phyloP scores from a whole-genome alignment of 2,329 filamentous ascomycete species.

The Shiraia sp. region DNA sequence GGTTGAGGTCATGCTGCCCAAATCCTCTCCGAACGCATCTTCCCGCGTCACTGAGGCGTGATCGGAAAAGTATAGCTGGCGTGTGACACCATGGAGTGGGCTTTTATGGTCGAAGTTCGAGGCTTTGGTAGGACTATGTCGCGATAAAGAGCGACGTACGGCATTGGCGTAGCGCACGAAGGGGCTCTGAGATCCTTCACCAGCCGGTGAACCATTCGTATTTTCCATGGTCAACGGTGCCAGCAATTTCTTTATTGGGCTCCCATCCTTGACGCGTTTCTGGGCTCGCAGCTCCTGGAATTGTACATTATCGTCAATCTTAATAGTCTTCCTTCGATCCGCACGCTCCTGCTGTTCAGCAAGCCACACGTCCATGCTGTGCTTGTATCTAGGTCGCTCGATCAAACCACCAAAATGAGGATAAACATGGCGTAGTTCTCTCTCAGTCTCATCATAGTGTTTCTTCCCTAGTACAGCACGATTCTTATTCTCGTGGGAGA shows the following conservation, averaged over 20 bases:
- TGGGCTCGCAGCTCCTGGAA: conserved; percentile 10
- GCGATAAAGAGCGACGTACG: conserved; percentile 21
- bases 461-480: conserved; percentile 17
- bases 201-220: background rate
- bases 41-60: background rate
- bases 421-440: conserved; percentile 32
- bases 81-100: conserved; percentile 26
- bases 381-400: conserved; percentile 36
- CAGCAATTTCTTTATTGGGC: background rate
- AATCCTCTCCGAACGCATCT: background rate
- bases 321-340: conserved; percentile 15
- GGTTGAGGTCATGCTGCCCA: conserved; percentile 6
- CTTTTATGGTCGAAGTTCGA: conserved; percentile 20
- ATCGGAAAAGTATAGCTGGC: conserved; percentile 15
- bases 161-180: conserved; percentile 24
- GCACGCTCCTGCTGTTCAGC: conserved; percentile 25
- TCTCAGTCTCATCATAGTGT: conserved; percentile 31
- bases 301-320: conserved; percentile 9
- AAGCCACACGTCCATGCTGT: conserved; percentile 33
- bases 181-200: conserved; percentile 7
- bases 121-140: conserved; percentile 6
- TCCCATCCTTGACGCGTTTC: background rate
- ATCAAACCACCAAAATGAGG: conserved; percentile 37
- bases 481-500: background rate
- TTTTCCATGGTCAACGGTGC: too few relatives aligned